Percentiles rank a stretch among this genome's conserved stretches.
phyloP scores from a whole-genome alignment of 768 basidiomycete genomes.

The Pulveroboletus sp. region DNA sequence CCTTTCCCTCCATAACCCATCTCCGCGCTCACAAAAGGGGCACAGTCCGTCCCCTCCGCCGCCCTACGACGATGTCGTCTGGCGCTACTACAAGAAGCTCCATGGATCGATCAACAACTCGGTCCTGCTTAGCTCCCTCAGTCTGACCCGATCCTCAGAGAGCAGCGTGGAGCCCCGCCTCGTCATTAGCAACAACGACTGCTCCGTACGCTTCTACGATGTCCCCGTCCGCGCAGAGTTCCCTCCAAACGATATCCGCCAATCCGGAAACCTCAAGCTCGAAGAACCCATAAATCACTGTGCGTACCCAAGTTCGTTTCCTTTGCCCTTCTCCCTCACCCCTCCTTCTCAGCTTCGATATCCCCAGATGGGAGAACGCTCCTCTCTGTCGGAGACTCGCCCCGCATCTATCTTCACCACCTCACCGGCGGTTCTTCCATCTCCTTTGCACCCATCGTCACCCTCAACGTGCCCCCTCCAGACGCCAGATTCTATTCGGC shows the following conservation, averaged over 20 bases:
- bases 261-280: constrained; percentile 52
- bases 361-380: constrained; percentile 86
- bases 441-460: constrained; percentile 61
- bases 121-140: constrained; percentile 61
- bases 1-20: constrained; percentile 45
- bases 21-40: constrained; percentile 21
- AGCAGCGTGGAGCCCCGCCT: constrained; percentile 72
- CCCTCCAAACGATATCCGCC: constrained; percentile 39
- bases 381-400: constrained; percentile 88
- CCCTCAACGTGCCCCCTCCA: constrained; percentile 63
- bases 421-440: constrained; percentile 62
- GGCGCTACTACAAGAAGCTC: constrained; percentile 55
- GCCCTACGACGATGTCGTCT: constrained; percentile 28
- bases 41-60: constrained; percentile 11
- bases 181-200: constrained; percentile 84
- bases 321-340: constrained; percentile 6
- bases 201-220: constrained; percentile 75
- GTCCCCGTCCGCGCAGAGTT: constrained; percentile 51
- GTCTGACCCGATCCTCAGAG: constrained; percentile 54
- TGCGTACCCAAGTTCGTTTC: constrained; percentile 37
- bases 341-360: constrained; percentile 62
- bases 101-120: constrained; percentile 80
- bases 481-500: constrained; percentile 39
- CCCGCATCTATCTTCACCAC: constrained; percentile 78
- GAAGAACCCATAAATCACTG: constrained; percentile 80